Evolutionary conservation across 2,329 filamentous ascomycete species (phyloP), one percentile per base, ranked within the genome.

Genomic region (Ramichloridium luteum): DNA sequence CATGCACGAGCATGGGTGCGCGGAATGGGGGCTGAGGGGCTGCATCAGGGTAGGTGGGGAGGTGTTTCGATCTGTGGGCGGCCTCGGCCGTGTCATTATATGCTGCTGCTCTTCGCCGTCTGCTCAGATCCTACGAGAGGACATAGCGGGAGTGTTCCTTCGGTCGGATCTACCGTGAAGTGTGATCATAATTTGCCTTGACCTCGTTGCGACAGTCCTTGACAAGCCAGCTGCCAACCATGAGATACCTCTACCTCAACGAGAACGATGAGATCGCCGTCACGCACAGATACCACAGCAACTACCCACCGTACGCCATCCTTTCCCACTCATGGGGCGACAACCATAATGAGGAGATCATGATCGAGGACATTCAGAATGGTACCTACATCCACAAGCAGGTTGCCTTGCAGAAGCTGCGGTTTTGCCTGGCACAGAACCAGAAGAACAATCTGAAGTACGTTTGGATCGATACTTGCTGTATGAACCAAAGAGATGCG

Each of bases 321-420:
- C 42, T 57, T 2, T 56, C 53, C 2, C 53, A 57, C 30, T 48
- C 44, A 6, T 56, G 54, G 53, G 40, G 38, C 10, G 6, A 23
- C 6, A 13, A 29, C 6, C n/a, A n/a, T n/a, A 29, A 41, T 2
- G 51, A 44, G 2, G 54, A 57, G 35, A 47, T 55, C 6, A 34
- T 44, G 0, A 46, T 50, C 25, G 28, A 43, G 13, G 48, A 55
- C 20, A 44, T 51, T 3, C n/a, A 16, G 9, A 25, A 32, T 10
- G 32, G 34, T 4, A 30, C 16, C 4, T 29, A 9, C n/a, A 16
- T 13, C 16, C 13, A 33, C 18, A 35, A 16, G 25, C 9, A n/a
- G n/a, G n/a, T 13, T 14, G 51, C 46, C 8, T 52, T 45, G 25
- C 13, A 17, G 17, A 56, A 56, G 29, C 45, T 56, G 14, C 22